Evolutionary conservation across 2,329 filamentous ascomycete genomes (phyloP).

Genomic region (Teratosphaeria destructans): DNA sequence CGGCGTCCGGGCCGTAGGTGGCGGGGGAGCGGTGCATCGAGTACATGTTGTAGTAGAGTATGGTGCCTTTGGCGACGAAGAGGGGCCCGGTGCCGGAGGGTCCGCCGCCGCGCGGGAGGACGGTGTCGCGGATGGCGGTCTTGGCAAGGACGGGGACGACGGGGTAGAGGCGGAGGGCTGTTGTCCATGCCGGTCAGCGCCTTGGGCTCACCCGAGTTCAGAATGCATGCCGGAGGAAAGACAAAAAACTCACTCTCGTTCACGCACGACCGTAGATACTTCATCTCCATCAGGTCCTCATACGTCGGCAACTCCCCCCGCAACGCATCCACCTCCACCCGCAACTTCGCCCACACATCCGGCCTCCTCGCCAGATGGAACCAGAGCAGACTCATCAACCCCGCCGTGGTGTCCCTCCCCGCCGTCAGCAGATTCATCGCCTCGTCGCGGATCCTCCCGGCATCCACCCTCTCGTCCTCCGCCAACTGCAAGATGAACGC

Average conservation of each 20-base stretch:
- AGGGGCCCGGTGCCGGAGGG: constrained; percentile 45
- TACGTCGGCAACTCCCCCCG: constrained; percentile 32
- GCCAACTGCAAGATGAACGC: constrained; percentile 50
- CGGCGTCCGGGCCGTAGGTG: constrained; percentile 36
- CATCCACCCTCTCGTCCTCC: constrained; percentile 34
- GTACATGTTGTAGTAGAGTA: constrained; percentile 16
- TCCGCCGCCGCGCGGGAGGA: constrained; percentile 53
- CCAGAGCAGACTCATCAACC: constrained; percentile 33
- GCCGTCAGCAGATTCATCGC: constrained; percentile 40
- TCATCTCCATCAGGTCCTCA: constrained; percentile 14
- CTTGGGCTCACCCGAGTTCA: neutral
- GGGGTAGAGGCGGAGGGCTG: constrained; percentile 57
- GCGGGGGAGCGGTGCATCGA: constrained; percentile 11
- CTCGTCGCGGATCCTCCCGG: constrained; percentile 29
- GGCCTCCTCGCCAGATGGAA: constrained; percentile 17
- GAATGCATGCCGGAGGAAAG: neutral
- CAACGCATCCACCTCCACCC: constrained; percentile 12
- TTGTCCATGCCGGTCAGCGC: neutral
- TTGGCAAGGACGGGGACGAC: constrained; percentile 68
- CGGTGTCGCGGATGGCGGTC: constrained; percentile 60
- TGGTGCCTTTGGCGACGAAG: constrained; percentile 20
- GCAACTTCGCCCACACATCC: constrained; percentile 13
- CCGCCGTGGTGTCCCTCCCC: constrained; percentile 43
- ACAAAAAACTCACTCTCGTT: constrained; percentile 38
- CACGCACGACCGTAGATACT: constrained; percentile 45